Evolutionary conservation across 768 basidiomycete genomes (phyloP), one percentile per base, ranked within the genome.

Genomic region (Trametes gibbosa): DNA sequence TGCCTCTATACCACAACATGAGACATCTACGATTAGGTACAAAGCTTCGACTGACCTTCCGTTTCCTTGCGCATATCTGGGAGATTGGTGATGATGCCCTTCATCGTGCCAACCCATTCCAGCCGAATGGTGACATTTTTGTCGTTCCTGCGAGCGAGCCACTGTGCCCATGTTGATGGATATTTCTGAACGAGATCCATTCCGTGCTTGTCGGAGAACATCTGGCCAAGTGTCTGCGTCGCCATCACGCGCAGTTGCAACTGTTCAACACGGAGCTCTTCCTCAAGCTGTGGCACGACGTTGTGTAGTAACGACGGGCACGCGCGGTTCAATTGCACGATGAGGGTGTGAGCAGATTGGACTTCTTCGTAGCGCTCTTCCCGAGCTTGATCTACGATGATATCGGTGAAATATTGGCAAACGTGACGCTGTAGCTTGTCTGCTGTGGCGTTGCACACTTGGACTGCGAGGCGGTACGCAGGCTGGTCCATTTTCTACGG

Each of bases 271-370:
- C 85, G 84, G 5, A 98, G 78, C 67, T 97, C 93, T 63, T 95
- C 90, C 69, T 96, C 95, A 17, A 98, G 83, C 56, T 94, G 90
- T 0, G 96, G 95, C 24, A 98, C 87, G 48, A 98, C 94, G 70
- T 90, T 93, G 68, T 91, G 86, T 1, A 98, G 77, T 14, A 98
- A 77, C 8, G 82, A 76, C 0, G 96, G 93, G 71, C 89, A 94
- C 25, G 87, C 82, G 23, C 82, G 83, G 69, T 90, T 85, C 5
- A 98, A 79, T 17, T 84, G 85, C 67, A 90, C 87, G 74, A 98
- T 87, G 63, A 97, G 89, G 35, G 85, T 82, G 72, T 98, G 96
- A 3, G 92, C 88, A 4, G 78, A 79, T 61, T 84, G 81, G 50
- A 93, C 85, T 58, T 92, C 85, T 34, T 81, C 79, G 58, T 81